Evolutionary conservation across 768 basidiomycete genomes (phyloP).

Genomic region (Lactarius tabidus): DNA sequence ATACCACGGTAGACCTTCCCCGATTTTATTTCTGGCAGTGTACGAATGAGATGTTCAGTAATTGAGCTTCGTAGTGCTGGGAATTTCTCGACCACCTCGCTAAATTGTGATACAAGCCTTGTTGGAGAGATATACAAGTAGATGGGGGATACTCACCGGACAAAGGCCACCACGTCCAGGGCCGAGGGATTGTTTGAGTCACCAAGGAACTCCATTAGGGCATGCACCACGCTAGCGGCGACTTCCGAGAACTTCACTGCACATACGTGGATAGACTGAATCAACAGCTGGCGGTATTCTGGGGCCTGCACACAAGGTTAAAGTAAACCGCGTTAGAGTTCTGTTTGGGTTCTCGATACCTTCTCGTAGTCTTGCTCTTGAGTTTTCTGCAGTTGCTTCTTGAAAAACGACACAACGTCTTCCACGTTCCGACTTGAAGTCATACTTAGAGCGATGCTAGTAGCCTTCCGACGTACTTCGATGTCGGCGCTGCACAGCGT

Average conservation of each 20-base stretch:
- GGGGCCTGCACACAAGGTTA: slow-evolving; percentile 52
- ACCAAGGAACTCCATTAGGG: slow-evolving; percentile 89
- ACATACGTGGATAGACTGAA: slow-evolving; percentile 95
- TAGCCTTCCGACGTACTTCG: slow-evolving; percentile 92
- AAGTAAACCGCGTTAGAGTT: neutral
- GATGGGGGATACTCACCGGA: slow-evolving; percentile 39
- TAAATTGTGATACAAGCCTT: slow-evolving; percentile 28
- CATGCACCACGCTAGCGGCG: slow-evolving; percentile 91
- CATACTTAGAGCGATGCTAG: slow-evolving; percentile 87
- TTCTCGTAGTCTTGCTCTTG: slow-evolving; percentile 92
- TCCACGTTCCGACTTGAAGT: slow-evolving; percentile 93
- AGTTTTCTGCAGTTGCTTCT: slow-evolving; percentile 95
- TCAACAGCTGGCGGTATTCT: slow-evolving; percentile 93
- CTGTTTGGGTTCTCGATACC: slow-evolving; percentile 38
- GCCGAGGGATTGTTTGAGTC: slow-evolving; percentile 95
- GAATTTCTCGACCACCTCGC: slow-evolving; percentile 98
- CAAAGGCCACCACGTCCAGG: slow-evolving; percentile 88
- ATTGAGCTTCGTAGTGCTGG: slow-evolving; percentile 78
- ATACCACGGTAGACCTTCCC: slow-evolving; percentile 96
- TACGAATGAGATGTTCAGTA: slow-evolving; percentile 76
- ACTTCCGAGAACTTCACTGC: slow-evolving; percentile 97
- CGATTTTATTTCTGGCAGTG: slow-evolving; percentile 84
- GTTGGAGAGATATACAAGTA: neutral
- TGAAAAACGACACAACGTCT: slow-evolving; percentile 92
- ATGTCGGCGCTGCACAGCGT: slow-evolving; percentile 72